phyloP scores from a whole-genome alignment of 805 yeast genomes.

The Ogataea pini region DNA sequence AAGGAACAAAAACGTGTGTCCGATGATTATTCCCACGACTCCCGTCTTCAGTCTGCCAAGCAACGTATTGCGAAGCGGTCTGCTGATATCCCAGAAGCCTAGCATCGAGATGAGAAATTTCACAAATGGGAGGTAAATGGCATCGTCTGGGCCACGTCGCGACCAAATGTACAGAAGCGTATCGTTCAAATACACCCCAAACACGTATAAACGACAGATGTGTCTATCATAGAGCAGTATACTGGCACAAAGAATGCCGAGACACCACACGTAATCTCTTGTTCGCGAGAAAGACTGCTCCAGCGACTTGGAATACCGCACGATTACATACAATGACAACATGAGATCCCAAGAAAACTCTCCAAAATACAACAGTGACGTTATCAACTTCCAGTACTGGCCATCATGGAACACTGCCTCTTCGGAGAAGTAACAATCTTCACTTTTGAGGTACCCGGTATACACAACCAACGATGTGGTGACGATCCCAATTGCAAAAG shows the following conservation, averaged over 20 bases:
- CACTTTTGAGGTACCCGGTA: slow-evolving; percentile 34
- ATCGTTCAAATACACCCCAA: slow-evolving; percentile 42
- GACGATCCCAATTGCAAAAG: slow-evolving; percentile 36
- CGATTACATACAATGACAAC: slow-evolving; percentile 37
- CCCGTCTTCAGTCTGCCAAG: slow-evolving; percentile 5
- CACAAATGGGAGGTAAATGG: slow-evolving; percentile 47
- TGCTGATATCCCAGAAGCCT: slow-evolving; percentile 12
- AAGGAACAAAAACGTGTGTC: slow-evolving; percentile 43
- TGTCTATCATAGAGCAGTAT: slow-evolving; percentile 36
- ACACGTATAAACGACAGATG: slow-evolving; percentile 32
- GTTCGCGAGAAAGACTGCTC: slow-evolving; percentile 38
- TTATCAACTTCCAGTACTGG: slow-evolving; percentile 39
- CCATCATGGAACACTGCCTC: slow-evolving; percentile 42
- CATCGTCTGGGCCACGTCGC: slow-evolving; percentile 44
- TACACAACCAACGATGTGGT: slow-evolving; percentile 36
- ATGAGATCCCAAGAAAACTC: slow-evolving; percentile 39
- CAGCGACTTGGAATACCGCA: slow-evolving; percentile 41
- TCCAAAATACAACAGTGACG: slow-evolving; percentile 43
- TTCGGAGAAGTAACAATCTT: slow-evolving; percentile 37
- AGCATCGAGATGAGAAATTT: slow-evolving; percentile 26
- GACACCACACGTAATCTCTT: slow-evolving; percentile 41
- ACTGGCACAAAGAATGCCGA: slow-evolving; percentile 32
- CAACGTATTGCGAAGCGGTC: neutral
- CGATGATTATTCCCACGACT: slow-evolving; percentile 39
- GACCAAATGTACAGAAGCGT: slow-evolving; percentile 48